Conservation (phyloP, 2,329 filamentous ascomycete species). For the Neurospora sp. region DNA sequence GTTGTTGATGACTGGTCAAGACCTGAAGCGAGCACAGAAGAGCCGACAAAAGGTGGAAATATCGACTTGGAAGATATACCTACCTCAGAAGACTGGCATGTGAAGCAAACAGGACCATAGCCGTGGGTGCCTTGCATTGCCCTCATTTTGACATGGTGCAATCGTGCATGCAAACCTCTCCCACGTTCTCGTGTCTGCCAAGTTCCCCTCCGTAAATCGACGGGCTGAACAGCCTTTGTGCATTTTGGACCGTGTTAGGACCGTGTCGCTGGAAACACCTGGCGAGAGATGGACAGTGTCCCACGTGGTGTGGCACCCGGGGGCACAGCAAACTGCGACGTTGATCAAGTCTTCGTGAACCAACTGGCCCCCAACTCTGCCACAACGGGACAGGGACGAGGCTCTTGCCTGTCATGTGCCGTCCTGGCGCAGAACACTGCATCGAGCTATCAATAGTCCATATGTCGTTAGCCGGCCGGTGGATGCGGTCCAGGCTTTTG, state of each 20-base stretch:
- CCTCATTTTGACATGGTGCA: not conserved
- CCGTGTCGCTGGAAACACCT: not conserved
- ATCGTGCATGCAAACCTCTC: not conserved
- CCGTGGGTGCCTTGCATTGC: not conserved
- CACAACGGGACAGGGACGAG: not conserved
- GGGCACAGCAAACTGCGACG: not conserved
- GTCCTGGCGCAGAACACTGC: not conserved
- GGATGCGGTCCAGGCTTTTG: not conserved
- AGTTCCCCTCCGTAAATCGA: not conserved
- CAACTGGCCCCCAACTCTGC: not conserved
- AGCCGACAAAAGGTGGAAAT: not conserved
- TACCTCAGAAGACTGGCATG: not conserved
- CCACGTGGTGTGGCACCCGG: not conserved
- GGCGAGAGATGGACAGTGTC: not conserved
- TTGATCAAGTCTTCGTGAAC: not conserved
- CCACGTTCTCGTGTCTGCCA: not conserved
- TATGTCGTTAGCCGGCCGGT: not conserved
- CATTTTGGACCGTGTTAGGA: not conserved
- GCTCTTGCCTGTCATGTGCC: not conserved
- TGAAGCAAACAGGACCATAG: not conserved
- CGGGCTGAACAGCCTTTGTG: not conserved
- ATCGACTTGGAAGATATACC: not conserved
- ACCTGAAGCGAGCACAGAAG: not conserved
- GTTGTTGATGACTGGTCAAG: not conserved
- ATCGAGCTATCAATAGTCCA: not conserved